A percentile compares a stretch with the other conserved stretches of the same genome.
Conservation (phyloP, 306 rosid species). For the Acacia confusa region DNA sequence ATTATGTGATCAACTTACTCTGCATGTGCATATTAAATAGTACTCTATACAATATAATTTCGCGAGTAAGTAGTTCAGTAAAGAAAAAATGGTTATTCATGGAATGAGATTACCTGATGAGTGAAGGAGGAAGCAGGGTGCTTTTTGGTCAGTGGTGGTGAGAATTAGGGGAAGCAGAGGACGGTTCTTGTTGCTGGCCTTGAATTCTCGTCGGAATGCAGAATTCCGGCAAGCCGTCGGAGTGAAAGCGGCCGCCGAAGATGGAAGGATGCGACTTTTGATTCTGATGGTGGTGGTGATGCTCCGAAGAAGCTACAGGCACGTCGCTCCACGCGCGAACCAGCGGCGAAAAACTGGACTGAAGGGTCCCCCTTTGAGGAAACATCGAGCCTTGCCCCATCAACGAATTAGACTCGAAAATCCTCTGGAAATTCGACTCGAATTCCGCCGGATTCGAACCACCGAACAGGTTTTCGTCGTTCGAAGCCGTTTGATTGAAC, state of each 20-base stretch:
- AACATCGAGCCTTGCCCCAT: slow-evolving; percentile 41
- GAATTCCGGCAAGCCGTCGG: slow-evolving; percentile 48
- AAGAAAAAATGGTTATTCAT: not conserved
- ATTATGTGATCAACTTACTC: not conserved
- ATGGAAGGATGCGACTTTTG: slow-evolving; percentile 45
- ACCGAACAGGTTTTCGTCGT: slow-evolving; percentile 39
- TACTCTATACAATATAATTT: not conserved
- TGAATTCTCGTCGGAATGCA: slow-evolving; percentile 51
- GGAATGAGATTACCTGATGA: slow-evolving; percentile 17
- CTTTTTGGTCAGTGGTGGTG: slow-evolving; percentile 38
- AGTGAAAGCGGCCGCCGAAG: slow-evolving; percentile 50
- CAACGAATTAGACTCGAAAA: slow-evolving; percentile 23
- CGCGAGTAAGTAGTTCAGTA: not conserved
- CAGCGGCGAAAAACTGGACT: slow-evolving; percentile 59
- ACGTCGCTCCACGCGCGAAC: slow-evolving; percentile 51
- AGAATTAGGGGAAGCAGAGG: slow-evolving; percentile 58
- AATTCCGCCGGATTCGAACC: slow-evolving; percentile 39
- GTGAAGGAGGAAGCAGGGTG: not conserved
- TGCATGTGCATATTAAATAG: not conserved
- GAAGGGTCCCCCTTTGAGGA: slow-evolving; percentile 67
- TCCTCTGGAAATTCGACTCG: slow-evolving; percentile 52
- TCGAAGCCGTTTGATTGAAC: slow-evolving; percentile 39
- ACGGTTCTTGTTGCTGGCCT: slow-evolving; percentile 42
- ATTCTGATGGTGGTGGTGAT: slow-evolving; percentile 37
- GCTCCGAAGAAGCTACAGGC: slow-evolving; percentile 40